Evolutionary conservation across 192 early-diverging fungal species (phyloP).

Genomic region (Hyaloraphidium curvatum): DNA sequence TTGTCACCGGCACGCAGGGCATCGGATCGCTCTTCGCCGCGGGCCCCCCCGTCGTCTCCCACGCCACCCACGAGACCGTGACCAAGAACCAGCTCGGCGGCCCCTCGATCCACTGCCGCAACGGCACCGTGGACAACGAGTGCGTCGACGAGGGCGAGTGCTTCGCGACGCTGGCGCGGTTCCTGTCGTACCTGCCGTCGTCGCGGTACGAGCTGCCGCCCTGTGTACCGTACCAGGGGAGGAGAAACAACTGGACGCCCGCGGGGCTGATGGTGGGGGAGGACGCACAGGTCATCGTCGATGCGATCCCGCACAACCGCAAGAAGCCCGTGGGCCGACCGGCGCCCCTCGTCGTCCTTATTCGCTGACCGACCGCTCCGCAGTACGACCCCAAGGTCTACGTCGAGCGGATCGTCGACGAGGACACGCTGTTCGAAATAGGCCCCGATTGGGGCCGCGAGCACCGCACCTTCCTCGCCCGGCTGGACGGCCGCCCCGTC

Average conservation of each 20-base stretch:
- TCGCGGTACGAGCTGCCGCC: not conserved
- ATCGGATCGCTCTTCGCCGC: too few relatives aligned
- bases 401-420: not conserved
- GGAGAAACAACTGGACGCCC: not conserved
- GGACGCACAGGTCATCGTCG: too few relatives aligned
- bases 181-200: not conserved
- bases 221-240: not conserved
- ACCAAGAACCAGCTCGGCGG: not conserved
- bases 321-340: too few relatives aligned
- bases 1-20: too few relatives aligned
- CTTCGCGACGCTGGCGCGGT: not conserved
- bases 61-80: not conserved
- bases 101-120: not conserved
- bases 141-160: not conserved
- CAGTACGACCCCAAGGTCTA: not conserved
- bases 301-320: not conserved
- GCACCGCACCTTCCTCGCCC: not conserved
- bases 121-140: not conserved
- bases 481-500: not conserved
- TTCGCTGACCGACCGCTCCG: too few relatives aligned
- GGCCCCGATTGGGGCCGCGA: not conserved
- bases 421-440: not conserved
- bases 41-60: not conserved
- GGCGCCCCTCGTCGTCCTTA: too few relatives aligned
- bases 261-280: not conserved